Evolutionary conservation across 805 yeast genomes (phyloP).

Genomic region (Debaryomyces castellii): DNA sequence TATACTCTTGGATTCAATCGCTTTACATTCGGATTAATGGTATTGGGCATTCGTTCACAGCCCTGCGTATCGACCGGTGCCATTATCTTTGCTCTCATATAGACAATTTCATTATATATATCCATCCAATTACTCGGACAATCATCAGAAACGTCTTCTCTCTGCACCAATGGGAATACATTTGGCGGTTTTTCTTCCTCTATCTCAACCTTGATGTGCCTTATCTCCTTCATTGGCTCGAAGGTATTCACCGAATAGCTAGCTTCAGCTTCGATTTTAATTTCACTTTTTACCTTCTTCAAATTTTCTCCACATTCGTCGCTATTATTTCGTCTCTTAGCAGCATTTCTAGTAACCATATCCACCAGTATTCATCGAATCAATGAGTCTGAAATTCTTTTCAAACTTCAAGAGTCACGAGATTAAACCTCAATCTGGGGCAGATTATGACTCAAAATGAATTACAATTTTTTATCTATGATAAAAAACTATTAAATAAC

Average conservation of each 20-base stretch:
- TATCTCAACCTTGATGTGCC: conserved; percentile 8
- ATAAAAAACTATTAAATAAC: no score
- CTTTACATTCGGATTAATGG: conserved; percentile 36
- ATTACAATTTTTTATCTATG: no score
- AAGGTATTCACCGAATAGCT: not conserved
- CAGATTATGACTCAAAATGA: not conserved
- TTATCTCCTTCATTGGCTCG: not conserved
- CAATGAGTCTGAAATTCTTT: not conserved
- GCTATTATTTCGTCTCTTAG: not conserved
- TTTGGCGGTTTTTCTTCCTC: conserved; percentile 9
- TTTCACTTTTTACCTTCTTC: not conserved
- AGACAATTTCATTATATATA: conserved; percentile 59
- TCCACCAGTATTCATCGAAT: not conserved
- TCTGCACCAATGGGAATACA: conserved; percentile 8
- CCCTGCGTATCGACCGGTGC: conserved; percentile 93
- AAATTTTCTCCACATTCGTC: not conserved
- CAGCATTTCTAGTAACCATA: not conserved
- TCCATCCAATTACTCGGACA: conserved; percentile 49
- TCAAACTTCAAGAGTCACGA: not conserved
- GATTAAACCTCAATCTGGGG: not conserved
- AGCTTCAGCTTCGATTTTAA: not conserved
- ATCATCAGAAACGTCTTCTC: conserved; percentile 1
- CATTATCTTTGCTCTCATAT: conserved; percentile 62
- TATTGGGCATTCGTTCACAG: conserved; percentile 60
- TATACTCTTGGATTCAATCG: conserved; percentile 34